These are phyloP conservation scores for Pyronema omphalodes DNA, from an alignment of 495 filamentous ascomycete genomes.

Conservation along the genomic window DNA sequence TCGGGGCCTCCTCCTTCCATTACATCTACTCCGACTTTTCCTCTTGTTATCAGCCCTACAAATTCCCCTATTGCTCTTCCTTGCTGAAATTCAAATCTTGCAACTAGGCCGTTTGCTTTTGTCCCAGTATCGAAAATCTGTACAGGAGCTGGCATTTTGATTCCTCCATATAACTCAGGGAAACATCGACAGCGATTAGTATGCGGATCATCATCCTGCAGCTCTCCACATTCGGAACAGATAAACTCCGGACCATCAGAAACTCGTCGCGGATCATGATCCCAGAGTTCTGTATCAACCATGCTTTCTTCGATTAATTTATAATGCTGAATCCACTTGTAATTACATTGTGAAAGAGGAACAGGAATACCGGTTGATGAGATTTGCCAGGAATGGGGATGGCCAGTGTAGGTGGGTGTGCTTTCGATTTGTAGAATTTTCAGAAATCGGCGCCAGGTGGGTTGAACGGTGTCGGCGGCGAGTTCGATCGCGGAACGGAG, in stretches of 20 bases:
- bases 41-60: background rate
- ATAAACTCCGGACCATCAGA: background rate
- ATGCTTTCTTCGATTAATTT: background rate
- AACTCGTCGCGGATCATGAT: background rate
- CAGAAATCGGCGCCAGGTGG: conserved; percentile 21
- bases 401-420: conserved; percentile 10
- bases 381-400: conserved; percentile 23
- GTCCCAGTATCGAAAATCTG: conserved; percentile 21
- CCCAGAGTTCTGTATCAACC: background rate
- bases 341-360: background rate
- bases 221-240: background rate
- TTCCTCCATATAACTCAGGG: conserved; percentile 5
- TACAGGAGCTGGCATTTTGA: conserved; percentile 22
- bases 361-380: background rate
- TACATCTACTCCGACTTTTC: background rate
- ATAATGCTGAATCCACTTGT: background rate
- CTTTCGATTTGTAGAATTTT: background rate
- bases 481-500: conserved; percentile 23
- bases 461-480: conserved; percentile 26
- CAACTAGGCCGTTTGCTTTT: conserved; percentile 23
- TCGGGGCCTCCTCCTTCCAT: background rate
- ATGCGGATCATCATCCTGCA: background rate
- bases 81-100: background rate
- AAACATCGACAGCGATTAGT: background rate
- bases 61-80: background rate